These are phyloP conservation scores for Shiraia sp. DNA, from an alignment of 2,329 filamentous ascomycete species.

Conservation along the genomic window DNA sequence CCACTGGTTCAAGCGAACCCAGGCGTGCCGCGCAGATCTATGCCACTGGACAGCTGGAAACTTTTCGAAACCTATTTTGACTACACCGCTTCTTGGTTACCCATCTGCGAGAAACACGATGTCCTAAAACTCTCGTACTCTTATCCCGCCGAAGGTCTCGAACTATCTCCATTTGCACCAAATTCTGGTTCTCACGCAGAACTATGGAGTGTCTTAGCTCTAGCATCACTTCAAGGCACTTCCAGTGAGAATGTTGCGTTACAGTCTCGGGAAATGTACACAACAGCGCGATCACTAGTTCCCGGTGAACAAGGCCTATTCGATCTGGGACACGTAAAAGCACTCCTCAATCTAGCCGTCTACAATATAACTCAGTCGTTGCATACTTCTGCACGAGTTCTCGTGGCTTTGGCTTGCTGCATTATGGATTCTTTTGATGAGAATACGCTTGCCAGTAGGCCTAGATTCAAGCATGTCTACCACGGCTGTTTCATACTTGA, in stretches of 20 bases:
- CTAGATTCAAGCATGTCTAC: constrained; percentile 48
- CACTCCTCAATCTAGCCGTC: constrained; percentile 58
- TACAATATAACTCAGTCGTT: constrained; percentile 64
- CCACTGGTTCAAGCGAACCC: not conserved
- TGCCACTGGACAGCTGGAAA: constrained; percentile 61
- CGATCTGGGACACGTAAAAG: constrained; percentile 47
- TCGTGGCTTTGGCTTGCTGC: constrained; percentile 67
- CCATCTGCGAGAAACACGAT: constrained; percentile 69
- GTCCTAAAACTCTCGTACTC: constrained; percentile 62
- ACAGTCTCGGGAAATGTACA: constrained; percentile 22
- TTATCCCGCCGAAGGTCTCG: constrained; percentile 53
- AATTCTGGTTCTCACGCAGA: constrained; percentile 48
- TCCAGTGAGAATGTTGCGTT: not conserved
- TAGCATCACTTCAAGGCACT: constrained; percentile 41
- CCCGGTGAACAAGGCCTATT: constrained; percentile 36
- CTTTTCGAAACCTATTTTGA: constrained; percentile 75
- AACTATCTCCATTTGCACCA: constrained; percentile 20
- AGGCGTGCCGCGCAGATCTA: constrained; percentile 10
- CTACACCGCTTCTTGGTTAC: constrained; percentile 77
- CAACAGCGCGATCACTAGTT: constrained; percentile 33
- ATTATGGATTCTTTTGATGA: constrained; percentile 51
- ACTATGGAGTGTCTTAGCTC: constrained; percentile 51
- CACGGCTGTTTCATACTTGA: constrained; percentile 68
- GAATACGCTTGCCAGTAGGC: constrained; percentile 31
- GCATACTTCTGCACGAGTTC: constrained; percentile 64